Evolutionary conservation across 768 basidiomycete genomes (phyloP).

Genomic region (Suillus hirtellus): DNA sequence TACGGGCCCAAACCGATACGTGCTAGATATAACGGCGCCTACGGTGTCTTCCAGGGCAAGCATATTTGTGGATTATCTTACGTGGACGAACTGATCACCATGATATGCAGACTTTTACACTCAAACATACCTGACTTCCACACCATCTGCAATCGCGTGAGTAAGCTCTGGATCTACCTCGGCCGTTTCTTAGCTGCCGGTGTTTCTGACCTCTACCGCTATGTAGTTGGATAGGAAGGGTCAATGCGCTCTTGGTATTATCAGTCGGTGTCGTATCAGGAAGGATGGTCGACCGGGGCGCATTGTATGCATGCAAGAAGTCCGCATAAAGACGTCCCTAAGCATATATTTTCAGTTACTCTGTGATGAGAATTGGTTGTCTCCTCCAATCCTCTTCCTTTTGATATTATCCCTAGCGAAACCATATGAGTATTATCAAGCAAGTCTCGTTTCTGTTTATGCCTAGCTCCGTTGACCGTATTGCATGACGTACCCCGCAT

Average conservation of each 20-base stretch:
- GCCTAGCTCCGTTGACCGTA: conserved; percentile 14
- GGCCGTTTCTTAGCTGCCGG: neutral
- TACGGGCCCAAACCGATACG: neutral
- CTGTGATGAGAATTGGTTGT: conserved; percentile 45
- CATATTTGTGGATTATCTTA: neutral
- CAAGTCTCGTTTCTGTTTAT: conserved; percentile 7
- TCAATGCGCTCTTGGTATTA: conserved; percentile 45
- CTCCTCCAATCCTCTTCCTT: conserved; percentile 41
- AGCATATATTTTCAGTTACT: conserved; percentile 31
- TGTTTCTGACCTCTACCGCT: conserved; percentile 4
- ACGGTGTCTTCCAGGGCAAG: conserved; percentile 43
- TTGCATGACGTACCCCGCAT: too few species aligned
- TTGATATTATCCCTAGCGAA: conserved; percentile 48
- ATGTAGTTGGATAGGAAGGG: conserved; percentile 48
- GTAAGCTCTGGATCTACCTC: conserved; percentile 10
- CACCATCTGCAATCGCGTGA: conserved; percentile 39
- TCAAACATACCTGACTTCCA: conserved; percentile 34
- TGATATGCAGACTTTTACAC: conserved; percentile 38
- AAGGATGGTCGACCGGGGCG: conserved; percentile 51
- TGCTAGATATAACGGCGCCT: conserved; percentile 35
- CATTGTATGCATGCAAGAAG: conserved; percentile 38
- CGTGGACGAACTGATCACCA: neutral
- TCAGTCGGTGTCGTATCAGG: conserved; percentile 48
- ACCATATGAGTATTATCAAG: conserved; percentile 39
- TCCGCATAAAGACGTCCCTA: neutral